Conservation (phyloP, 192 early-diverging fungal species). For the Martensiomyces pterosporus region DNA sequence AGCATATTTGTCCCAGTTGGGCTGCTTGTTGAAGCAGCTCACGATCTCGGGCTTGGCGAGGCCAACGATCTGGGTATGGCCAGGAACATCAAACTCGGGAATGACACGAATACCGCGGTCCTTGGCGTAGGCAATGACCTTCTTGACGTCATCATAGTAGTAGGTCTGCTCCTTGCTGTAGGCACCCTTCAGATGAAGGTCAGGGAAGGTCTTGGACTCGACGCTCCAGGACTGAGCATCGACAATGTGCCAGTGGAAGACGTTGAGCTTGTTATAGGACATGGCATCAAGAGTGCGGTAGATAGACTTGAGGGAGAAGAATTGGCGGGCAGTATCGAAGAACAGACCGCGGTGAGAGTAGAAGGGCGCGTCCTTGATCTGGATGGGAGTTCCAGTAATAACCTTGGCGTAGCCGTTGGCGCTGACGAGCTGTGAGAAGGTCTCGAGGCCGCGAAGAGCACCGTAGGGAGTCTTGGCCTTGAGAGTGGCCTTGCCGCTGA, state of each 20-base stretch:
- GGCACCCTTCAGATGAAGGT: conserved; percentile 57
- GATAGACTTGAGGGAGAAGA: conserved; percentile 55
- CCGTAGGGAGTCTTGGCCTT: conserved; percentile 60
- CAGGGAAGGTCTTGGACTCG: conserved; percentile 57
- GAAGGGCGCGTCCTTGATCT: conserved; percentile 59
- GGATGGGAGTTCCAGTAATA: conserved; percentile 57
- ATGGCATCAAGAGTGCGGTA: conserved; percentile 62
- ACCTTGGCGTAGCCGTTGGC: conserved; percentile 45
- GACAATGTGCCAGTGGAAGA: conserved; percentile 77
- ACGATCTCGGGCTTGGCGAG: conserved; percentile 56
- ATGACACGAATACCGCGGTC: conserved; percentile 81
- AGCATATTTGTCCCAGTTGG: conserved; percentile 58
- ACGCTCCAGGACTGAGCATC: conserved; percentile 73
- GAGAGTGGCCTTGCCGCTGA: conserved; percentile 50
- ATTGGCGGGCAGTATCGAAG: conserved; percentile 66
- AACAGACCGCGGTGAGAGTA: conserved; percentile 67
- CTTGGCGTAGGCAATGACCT: conserved; percentile 66
- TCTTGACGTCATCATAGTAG: conserved; percentile 61
- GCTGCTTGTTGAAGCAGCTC: conserved; percentile 58
- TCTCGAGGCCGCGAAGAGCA: conserved; percentile 67
- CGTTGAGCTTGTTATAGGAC: conserved; percentile 71
- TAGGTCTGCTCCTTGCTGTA: conserved; percentile 63
- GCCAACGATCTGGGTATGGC: conserved; percentile 60
- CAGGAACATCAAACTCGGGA: conserved; percentile 87
- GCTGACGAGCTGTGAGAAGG: conserved; percentile 65